Percentiles rank a stretch among this genome's conserved stretches.
These are phyloP conservation scores for Komagataella pseudopastoris DNA, from an alignment of 805 yeast genomes.

Conservation along the genomic window DNA sequence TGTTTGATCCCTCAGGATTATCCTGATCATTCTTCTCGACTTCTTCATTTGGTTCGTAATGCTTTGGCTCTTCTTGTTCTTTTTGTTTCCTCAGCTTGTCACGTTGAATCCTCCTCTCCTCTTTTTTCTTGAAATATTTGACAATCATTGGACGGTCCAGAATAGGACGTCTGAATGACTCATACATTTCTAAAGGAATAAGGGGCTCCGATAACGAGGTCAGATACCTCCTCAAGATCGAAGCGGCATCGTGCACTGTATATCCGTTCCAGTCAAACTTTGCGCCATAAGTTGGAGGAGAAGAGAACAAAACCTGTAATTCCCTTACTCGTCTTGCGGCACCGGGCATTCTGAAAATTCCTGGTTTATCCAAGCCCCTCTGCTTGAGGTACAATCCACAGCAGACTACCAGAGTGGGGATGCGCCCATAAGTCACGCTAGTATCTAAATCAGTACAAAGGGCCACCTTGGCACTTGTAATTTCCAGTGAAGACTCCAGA, in stretches of 20 bases:
- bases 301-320: conserved; percentile 26
- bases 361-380: conserved; percentile 27
- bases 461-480: not conserved
- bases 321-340: conserved; percentile 29
- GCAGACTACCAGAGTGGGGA: conserved; percentile 32
- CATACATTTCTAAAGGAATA: conserved; percentile 27
- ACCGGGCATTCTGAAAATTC: conserved; percentile 31
- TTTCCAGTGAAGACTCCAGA: not conserved
- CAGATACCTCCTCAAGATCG: conserved; percentile 27
- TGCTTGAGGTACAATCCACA: conserved; percentile 29
- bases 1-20: not conserved
- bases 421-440: conserved; percentile 23
- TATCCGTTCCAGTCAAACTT: conserved; percentile 32
- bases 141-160: conserved; percentile 22
- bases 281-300: conserved; percentile 30
- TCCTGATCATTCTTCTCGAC: not conserved
- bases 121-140: conserved; percentile 27
- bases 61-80: not conserved
- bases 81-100: not conserved
- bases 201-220: conserved; percentile 33
- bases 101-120: conserved; percentile 11
- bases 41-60: too few relatives aligned
- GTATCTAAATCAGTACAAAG: conserved; percentile 3
- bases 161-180: conserved; percentile 25
- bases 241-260: conserved; percentile 34